These are phyloP conservation scores for Taiozyma sp. DNA, from an alignment of 1,139 yeast species.

Conservation along the genomic window DNA sequence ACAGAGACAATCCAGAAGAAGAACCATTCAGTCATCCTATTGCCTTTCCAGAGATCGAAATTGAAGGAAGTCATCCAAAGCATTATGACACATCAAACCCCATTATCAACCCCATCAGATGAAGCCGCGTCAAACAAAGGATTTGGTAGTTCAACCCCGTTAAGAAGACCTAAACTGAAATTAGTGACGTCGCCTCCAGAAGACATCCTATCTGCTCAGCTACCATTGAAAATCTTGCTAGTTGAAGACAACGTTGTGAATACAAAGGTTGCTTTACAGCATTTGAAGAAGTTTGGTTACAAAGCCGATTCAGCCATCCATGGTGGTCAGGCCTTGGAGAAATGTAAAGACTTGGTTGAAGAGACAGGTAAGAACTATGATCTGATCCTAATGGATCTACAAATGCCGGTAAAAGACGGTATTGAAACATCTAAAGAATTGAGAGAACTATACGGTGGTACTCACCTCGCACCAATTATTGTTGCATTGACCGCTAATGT, in stretches of 20 bases:
- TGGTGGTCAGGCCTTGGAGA: constrained; percentile 87
- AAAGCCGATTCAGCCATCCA: constrained; percentile 66
- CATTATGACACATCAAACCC: background rate
- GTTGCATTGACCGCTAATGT: constrained; percentile 53
- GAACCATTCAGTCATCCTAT: constrained; percentile 10
- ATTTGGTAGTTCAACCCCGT: too few relatives aligned
- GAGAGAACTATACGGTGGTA: constrained; percentile 44
- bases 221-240: constrained; percentile 61
- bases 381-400: constrained; percentile 88
- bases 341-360: constrained; percentile 80
- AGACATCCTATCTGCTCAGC: constrained; percentile 22
- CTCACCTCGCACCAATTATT: constrained; percentile 37
- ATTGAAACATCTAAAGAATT: constrained; percentile 88
- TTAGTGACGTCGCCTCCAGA: constrained; percentile 5
- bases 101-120: background rate
- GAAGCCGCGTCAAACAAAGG: background rate
- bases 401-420: constrained; percentile 87
- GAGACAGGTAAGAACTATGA: constrained; percentile 51
- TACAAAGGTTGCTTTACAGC: constrained; percentile 70
- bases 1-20: constrained; percentile 4
- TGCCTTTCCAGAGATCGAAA: constrained; percentile 15
- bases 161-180: background rate
- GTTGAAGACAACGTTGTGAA: constrained; percentile 95
- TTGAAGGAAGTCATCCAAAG: constrained; percentile 2
- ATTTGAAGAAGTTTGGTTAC: constrained; percentile 53